Conservation (phyloP, 2,329 filamentous ascomycete species). For the Cordyceps militaris region DNA sequence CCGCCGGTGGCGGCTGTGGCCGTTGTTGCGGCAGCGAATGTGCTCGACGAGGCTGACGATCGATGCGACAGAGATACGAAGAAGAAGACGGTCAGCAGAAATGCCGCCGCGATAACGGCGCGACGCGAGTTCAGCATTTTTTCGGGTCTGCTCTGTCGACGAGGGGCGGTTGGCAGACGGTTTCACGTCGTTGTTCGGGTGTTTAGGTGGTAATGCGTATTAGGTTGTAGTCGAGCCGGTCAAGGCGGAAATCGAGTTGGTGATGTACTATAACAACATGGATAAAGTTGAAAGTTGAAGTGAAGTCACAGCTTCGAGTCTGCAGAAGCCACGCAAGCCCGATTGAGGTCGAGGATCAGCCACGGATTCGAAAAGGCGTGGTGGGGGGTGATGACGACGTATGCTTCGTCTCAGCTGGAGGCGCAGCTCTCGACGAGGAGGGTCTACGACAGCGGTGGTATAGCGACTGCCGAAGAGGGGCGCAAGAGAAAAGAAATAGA, state of each 20-base stretch:
- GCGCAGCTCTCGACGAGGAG: background rate
- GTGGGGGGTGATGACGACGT: constrained; percentile 15
- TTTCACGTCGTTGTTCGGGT: background rate
- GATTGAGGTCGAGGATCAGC: background rate
- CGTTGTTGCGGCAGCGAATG: constrained; percentile 11
- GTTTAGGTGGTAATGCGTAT: background rate
- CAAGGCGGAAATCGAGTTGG: background rate
- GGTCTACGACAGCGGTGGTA: background rate
- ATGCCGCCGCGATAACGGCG: constrained; percentile 63
- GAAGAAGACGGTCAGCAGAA: constrained; percentile 61
- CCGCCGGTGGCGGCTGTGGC: constrained; percentile 19
- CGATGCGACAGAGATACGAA: constrained; percentile 56
- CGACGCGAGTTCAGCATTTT: constrained; percentile 82
- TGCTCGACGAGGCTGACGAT: background rate
- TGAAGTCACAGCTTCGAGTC: background rate
- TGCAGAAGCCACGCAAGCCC: background rate
- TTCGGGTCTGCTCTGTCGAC: constrained; percentile 18
- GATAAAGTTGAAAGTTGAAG: background rate
- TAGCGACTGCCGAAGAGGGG: background rate
- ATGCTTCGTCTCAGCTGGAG: constrained; percentile 2
- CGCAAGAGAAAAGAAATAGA: background rate
- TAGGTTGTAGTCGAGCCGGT: background rate
- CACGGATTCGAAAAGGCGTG: background rate
- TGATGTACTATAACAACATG: constrained; percentile 3
- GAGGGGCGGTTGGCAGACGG: background rate